Conservation (phyloP, 2,329 filamentous ascomycete genomes). For the Pseudocercospora fuligena region DNA sequence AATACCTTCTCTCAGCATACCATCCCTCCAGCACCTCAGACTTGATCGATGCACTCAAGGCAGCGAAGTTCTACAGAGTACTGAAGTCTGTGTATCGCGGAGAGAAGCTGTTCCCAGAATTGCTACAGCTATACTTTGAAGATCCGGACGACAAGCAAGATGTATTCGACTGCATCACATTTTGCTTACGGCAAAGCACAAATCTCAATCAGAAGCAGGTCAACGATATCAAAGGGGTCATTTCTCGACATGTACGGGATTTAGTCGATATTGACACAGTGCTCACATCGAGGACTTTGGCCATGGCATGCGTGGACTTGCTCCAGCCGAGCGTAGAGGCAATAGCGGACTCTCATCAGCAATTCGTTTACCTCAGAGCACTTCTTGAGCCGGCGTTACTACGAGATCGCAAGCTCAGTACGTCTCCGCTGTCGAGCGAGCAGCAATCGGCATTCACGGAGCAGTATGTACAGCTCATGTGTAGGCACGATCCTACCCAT, state of each 20-base stretch:
- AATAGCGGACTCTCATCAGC: slow-evolving; percentile 65
- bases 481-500: slow-evolving; percentile 77
- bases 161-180: slow-evolving; percentile 78
- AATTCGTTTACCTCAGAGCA: slow-evolving; percentile 76
- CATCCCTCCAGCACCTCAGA: slow-evolving; percentile 80
- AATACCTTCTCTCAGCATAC: slow-evolving; percentile 92
- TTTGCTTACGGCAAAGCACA: slow-evolving; percentile 70
- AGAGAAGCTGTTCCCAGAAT: slow-evolving; percentile 77
- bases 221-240: slow-evolving; percentile 70
- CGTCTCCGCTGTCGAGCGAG: slow-evolving; percentile 41
- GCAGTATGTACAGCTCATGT: slow-evolving; percentile 88
- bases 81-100: slow-evolving; percentile 84
- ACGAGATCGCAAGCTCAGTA: slow-evolving; percentile 35
- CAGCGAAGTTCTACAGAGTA: slow-evolving; percentile 86
- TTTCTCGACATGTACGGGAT: slow-evolving; percentile 68
- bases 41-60: slow-evolving; percentile 76
- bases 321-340: slow-evolving; percentile 69
- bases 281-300: slow-evolving; percentile 68
- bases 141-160: slow-evolving; percentile 75
- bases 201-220: slow-evolving; percentile 71
- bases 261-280: slow-evolving; percentile 70
- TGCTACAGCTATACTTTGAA: slow-evolving; percentile 82
- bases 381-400: slow-evolving; percentile 67
- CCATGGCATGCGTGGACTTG: slow-evolving; percentile 64
- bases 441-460: slow-evolving; percentile 69